phyloP scores from a whole-genome alignment of 2,329 filamentous ascomycete genomes.

The Penicillium sumatraense region DNA sequence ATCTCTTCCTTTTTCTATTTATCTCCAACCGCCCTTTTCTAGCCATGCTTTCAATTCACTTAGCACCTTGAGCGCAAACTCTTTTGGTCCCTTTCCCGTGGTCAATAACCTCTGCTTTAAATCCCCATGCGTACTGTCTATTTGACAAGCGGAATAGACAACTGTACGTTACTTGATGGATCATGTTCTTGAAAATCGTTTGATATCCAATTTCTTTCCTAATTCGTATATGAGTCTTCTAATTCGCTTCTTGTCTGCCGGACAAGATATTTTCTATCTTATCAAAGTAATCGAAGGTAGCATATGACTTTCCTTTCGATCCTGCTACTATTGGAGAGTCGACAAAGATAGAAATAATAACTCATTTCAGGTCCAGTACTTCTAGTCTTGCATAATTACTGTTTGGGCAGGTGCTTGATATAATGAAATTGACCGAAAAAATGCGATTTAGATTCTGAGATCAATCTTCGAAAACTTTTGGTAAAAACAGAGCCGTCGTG shows the following conservation, averaged over 20 bases:
- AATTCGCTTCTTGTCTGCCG: not conserved
- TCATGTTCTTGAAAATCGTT: conserved; percentile 10
- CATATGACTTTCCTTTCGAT: too few relatives aligned
- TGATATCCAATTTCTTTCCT: conserved; percentile 20
- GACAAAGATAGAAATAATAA: too few relatives aligned
- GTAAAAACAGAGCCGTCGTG: conserved; percentile 25
- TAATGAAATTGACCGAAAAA: not conserved
- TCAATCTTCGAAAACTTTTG: conserved; percentile 4
- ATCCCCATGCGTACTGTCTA: conserved; percentile 2
- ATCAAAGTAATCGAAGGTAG: not conserved
- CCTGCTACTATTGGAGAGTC: too few relatives aligned
- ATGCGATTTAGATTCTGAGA: not conserved
- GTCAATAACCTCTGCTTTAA: not conserved
- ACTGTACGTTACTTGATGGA: conserved; percentile 23
- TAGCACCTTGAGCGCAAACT: conserved; percentile 16
- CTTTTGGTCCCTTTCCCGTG: not conserved
- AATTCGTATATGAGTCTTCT: not conserved
- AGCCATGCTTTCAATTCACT: conserved; percentile 10
- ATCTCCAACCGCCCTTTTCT: not conserved
- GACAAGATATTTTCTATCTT: too few relatives aligned
- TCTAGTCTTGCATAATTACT: too few relatives aligned
- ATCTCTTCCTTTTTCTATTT: conserved; percentile 1
- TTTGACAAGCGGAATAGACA: conserved; percentile 10
- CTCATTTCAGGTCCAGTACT: too few relatives aligned
- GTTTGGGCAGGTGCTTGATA: too few relatives aligned